Base-by-base conservation (phyloP, 306 rosid genomes). In the Luffa acutangula region DNA sequence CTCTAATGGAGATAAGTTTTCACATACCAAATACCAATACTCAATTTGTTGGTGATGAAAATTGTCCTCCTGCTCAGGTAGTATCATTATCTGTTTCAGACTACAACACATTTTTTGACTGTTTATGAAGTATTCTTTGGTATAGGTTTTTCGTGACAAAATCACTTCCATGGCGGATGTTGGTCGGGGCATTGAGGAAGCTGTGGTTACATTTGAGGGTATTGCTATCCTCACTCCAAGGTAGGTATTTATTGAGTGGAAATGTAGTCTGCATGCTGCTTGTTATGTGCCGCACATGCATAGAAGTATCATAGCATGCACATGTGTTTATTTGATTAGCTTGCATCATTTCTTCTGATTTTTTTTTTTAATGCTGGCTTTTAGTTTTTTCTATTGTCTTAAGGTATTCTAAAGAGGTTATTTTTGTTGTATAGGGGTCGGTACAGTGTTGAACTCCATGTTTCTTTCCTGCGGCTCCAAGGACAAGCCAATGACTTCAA, bases 181-280 rank as follows among this genome's bases (percentile, higher is more conserved):
- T 70, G 91, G 97, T 83, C 86, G 92, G 79, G 98, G 97, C 66
- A 96, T 92, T 59, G 99, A 96, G 87, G 97, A 91, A 67, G 93
- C 99, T 75, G 96, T 96, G 79, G 94, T 93, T 80, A 91, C 98
- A 45, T 96, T 96, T 90, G 99, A 96, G 86, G 97, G 98, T 76
- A 96, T 96, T 90, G 98, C 98, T n/a, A 90, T 96, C 79, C 99
- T 96, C 81, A 96, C 99, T 9, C 99, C 99, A 82, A 93, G 99
- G 99, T 96, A 82, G 73, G 52, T 37, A 49, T 65, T 17, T 41
- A 66, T 66, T 33, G 18, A 66, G 31, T 39, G 13, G 14, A 66
- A 66, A 15, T 66, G 20, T 63, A 33, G 42, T 31, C 20, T 34
- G 43, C 5, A 31, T 34, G 14, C n/a, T 33, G 36, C 43, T 63